Evolutionary conservation across 805 yeast species (phyloP).

Genomic region (Pichia thaimueangensis): DNA sequence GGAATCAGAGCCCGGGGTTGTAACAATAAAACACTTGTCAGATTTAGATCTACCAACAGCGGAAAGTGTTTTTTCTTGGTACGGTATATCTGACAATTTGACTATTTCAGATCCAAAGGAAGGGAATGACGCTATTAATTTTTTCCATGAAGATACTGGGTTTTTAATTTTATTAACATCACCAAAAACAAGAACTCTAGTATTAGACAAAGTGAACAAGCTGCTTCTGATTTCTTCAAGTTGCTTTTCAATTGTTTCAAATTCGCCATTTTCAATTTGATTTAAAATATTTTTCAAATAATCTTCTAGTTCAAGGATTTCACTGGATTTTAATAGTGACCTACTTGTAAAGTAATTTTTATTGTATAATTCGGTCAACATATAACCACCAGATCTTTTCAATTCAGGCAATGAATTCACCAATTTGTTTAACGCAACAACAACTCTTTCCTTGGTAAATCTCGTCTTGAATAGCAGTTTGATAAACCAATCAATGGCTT

Average conservation of each 20-base stretch:
- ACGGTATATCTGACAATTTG: conserved; percentile 36
- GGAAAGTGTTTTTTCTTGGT: conserved; percentile 48
- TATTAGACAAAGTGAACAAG: conserved; percentile 51
- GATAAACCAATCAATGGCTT: conserved; percentile 72
- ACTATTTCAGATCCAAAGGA: not conserved
- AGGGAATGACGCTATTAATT: conserved; percentile 22
- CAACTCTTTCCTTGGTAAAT: conserved; percentile 68
- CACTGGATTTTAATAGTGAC: conserved; percentile 61
- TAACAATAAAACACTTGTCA: conserved; percentile 51
- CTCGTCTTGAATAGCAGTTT: conserved; percentile 58
- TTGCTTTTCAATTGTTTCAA: conserved; percentile 38
- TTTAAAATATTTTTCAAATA: conserved; percentile 43
- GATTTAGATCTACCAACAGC: conserved; percentile 47
- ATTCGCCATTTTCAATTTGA: conserved; percentile 50
- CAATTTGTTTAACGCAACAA: conserved; percentile 56
- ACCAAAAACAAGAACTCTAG: conserved; percentile 67
- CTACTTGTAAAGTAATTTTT: conserved; percentile 44
- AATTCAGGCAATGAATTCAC: conserved; percentile 54
- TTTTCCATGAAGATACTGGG: conserved; percentile 58
- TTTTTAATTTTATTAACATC: conserved; percentile 44
- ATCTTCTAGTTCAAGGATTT: conserved; percentile 56
- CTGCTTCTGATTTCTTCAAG: conserved; percentile 46
- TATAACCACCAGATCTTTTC: conserved; percentile 55
- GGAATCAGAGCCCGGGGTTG: conserved; percentile 82
- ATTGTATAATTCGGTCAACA: conserved; percentile 56